Evolutionary conservation across 2,329 filamentous ascomycete genomes (phyloP).

Genomic region (Graphilbum fragrans): DNA sequence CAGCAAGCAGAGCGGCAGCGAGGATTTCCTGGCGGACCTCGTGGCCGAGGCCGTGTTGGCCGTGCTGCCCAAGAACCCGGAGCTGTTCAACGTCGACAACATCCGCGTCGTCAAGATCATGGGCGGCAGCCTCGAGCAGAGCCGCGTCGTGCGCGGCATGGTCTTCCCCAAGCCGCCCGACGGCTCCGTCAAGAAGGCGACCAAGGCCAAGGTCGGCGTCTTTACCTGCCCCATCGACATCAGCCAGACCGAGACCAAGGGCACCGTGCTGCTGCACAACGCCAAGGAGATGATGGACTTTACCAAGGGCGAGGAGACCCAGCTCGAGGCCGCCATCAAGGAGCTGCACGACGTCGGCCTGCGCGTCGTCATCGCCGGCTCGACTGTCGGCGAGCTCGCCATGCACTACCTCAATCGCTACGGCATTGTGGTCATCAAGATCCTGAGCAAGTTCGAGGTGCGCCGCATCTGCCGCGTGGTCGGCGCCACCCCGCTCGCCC

Average conservation of each 20-base stretch:
- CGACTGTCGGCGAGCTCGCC: constrained; percentile 89
- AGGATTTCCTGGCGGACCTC: constrained; percentile 75
- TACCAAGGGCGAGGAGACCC: constrained; percentile 88
- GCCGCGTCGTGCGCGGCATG: constrained; percentile 92
- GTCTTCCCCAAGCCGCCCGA: constrained; percentile 96
- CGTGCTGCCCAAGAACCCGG: constrained; percentile 88
- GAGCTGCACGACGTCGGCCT: constrained; percentile 90
- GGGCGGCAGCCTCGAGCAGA: constrained; percentile 91
- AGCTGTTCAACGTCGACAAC: constrained; percentile 98
- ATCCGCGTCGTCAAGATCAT: constrained; percentile 99
- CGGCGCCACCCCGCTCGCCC: constrained; percentile 88
- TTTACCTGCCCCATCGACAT: constrained; percentile 94
- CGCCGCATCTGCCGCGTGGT: constrained; percentile 91
- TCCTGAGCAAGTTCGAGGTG: constrained; percentile 96
- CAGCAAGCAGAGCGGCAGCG: constrained; percentile 90
- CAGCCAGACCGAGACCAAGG: constrained; percentile 97
- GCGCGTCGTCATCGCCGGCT: constrained; percentile 82
- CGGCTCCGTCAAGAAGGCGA: constrained; percentile 79
- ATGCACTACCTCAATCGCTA: constrained; percentile 97
- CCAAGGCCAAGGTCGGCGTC: constrained; percentile 89
- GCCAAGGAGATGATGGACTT: constrained; percentile 98
- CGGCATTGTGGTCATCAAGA: constrained; percentile 90
- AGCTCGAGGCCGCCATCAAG: constrained; percentile 86
- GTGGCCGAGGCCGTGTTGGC: constrained; percentile 78
- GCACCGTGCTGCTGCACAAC: constrained; percentile 91